phyloP scores from a whole-genome alignment of 208 protist genomes.

The Wallacemonas sp. region DNA sequence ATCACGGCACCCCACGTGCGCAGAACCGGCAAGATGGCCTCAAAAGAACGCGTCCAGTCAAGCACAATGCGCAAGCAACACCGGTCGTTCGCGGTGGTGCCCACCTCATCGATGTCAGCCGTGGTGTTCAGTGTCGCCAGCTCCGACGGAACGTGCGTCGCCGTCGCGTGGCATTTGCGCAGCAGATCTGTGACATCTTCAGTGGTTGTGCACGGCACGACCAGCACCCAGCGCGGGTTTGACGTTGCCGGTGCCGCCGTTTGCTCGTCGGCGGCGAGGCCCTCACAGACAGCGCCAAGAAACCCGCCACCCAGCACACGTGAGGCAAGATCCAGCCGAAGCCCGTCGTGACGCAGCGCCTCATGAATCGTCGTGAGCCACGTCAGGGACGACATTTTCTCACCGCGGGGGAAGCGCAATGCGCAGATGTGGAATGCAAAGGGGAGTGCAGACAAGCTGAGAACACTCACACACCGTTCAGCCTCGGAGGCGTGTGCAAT shows the following conservation, averaged over 20 bases:
- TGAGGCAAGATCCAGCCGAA: not conserved
- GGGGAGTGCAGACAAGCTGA: not conserved
- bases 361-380: not conserved
- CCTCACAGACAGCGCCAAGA: conserved; percentile 1
- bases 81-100: not conserved
- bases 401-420: not conserved
- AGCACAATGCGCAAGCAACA: conserved; percentile 23
- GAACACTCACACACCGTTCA: not conserved
- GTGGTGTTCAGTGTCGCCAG: not conserved
- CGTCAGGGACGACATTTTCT: not conserved
- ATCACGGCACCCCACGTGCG: conserved; percentile 12
- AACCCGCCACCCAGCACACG: conserved; percentile 3
- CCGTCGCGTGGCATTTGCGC: conserved; percentile 1
- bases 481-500: not conserved
- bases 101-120: not conserved
- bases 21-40: conserved; percentile 16
- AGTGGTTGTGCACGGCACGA: not conserved
- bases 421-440: conserved; percentile 8
- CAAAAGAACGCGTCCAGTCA: conserved; percentile 30
- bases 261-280: not conserved
- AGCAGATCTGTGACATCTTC: not conserved
- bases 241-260: not conserved
- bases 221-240: conserved; percentile 1
- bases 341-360: not conserved
- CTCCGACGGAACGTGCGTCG: not conserved